phyloP scores from a whole-genome alignment of 2,329 filamentous ascomycete species.

The Colletotrichum lini region DNA sequence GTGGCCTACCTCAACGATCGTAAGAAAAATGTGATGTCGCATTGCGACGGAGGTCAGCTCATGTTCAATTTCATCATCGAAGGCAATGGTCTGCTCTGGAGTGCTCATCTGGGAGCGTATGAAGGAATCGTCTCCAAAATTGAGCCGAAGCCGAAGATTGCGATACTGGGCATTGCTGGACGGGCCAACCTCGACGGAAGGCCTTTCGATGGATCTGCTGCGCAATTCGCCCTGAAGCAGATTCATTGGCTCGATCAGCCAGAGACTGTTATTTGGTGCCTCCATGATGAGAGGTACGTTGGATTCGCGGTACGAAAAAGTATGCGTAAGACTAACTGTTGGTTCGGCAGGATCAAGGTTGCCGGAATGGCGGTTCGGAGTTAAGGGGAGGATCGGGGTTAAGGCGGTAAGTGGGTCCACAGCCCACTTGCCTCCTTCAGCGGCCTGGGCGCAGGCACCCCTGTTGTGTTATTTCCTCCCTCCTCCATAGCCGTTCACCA shows the following conservation, averaged over 20 bases:
- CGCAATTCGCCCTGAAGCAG: slow-evolving; percentile 15
- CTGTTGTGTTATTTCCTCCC: too few relatives aligned
- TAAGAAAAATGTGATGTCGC: not conserved
- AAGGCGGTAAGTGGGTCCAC: too few relatives aligned
- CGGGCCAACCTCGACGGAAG: slow-evolving; percentile 24
- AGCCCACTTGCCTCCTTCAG: too few relatives aligned
- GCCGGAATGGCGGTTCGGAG: too few relatives aligned
- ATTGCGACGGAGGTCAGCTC: slow-evolving; percentile 10
- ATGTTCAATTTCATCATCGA: slow-evolving; percentile 2
- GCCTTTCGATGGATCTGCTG: slow-evolving; percentile 21
- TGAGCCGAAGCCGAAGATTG: slow-evolving; percentile 3
- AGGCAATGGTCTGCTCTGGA: not conserved
- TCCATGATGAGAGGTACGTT: slow-evolving; percentile 21
- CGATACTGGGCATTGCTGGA: slow-evolving; percentile 18
- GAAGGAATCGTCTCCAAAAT: slow-evolving; percentile 15
- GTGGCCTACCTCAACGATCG: not conserved
- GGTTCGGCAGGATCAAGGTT: too few relatives aligned
- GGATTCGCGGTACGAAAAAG: too few relatives aligned
- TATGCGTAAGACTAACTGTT: too few relatives aligned
- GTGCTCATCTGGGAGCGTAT: slow-evolving; percentile 21
- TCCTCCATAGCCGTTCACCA: too few relatives aligned
- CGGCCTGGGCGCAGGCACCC: too few relatives aligned
- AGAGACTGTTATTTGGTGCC: slow-evolving; percentile 8
- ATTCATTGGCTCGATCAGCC: slow-evolving; percentile 24
- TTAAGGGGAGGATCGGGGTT: too few relatives aligned